Evolutionary conservation across 352 stramenopile genomes (phyloP).

Genomic region (Pilasporangium apinafurcum): DNA sequence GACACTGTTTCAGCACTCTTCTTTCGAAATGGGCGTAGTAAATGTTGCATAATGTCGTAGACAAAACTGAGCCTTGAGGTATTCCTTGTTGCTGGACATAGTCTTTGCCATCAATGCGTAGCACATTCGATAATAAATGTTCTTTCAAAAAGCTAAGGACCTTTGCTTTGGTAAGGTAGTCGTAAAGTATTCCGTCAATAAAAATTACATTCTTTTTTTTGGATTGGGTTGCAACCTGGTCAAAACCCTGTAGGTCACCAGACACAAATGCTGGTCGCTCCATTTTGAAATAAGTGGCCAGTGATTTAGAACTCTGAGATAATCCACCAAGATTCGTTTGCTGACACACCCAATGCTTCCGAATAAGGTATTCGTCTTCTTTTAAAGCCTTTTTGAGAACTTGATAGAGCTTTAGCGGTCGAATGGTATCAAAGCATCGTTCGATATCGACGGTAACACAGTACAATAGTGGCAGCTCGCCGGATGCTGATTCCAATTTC

Average conservation of each 20-base stretch:
- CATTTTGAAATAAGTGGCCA: constrained; percentile 66
- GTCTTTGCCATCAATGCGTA: constrained; percentile 39
- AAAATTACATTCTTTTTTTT: constrained; percentile 45
- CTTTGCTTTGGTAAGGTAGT: constrained; percentile 49
- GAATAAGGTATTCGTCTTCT: constrained; percentile 73
- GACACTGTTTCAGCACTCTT: constrained; percentile 34
- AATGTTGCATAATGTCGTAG: constrained; percentile 73
- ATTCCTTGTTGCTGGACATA: constrained; percentile 66
- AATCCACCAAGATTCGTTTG: constrained; percentile 17
- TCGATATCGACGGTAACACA: constrained; percentile 74
- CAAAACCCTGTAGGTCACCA: constrained; percentile 45
- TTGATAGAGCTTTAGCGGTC: constrained; percentile 49
- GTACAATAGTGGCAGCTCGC: constrained; percentile 20
- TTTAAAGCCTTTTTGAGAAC: constrained; percentile 53
- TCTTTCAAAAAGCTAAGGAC: constrained; percentile 53
- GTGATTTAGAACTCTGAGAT: constrained; percentile 2
- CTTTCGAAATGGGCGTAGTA: constrained; percentile 79
- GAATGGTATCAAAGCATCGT: constrained; percentile 79
- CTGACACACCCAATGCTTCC: constrained; percentile 67
- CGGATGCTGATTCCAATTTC: not conserved
- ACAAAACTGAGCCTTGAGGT: constrained; percentile 78
- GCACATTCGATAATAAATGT: constrained; percentile 50
- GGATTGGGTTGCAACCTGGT: constrained; percentile 30
- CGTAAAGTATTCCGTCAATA: constrained; percentile 74
- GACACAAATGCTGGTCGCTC: constrained; percentile 46